These are phyloP conservation scores for Taiozyma sp. DNA, from an alignment of 1,139 yeast species.

Conservation along the genomic window DNA sequence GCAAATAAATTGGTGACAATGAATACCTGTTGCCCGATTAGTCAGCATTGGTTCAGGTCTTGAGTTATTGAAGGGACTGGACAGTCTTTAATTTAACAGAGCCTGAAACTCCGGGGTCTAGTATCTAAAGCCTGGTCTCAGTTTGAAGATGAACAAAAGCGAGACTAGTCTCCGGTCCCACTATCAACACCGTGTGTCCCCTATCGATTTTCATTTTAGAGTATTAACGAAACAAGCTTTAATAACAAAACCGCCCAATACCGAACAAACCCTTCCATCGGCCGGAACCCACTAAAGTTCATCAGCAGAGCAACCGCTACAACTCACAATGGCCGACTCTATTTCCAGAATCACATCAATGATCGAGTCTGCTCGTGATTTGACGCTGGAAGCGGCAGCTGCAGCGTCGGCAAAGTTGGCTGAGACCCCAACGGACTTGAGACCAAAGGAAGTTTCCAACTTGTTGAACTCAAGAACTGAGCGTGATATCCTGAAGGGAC, in stretches of 20 bases:
- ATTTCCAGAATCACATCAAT: slow-evolving; percentile 47
- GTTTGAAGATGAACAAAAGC: background rate
- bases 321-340: slow-evolving; percentile 43
- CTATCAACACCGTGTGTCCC: background rate
- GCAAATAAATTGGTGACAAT: background rate
- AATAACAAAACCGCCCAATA: background rate
- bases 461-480: slow-evolving; percentile 67
- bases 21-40: background rate
- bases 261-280: background rate
- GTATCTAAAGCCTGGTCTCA: background rate
- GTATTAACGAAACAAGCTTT: too few relatives aligned
- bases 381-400: slow-evolving; percentile 79
- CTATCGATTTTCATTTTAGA: background rate
- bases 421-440: slow-evolving; percentile 47
- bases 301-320: background rate
- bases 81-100: too few relatives aligned
- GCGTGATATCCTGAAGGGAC: slow-evolving; percentile 68
- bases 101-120: background rate
- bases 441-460: slow-evolving; percentile 60
- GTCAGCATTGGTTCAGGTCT: background rate
- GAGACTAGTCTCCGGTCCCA: background rate
- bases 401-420: slow-evolving; percentile 67
- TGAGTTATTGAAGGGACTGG: too few relatives aligned
- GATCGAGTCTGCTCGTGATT: slow-evolving; percentile 77
- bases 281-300: background rate